These are phyloP conservation scores for Triticum monococcum DNA, from an alignment of 176 grass and related monocot genomes.

Conservation along the genomic window DNA sequence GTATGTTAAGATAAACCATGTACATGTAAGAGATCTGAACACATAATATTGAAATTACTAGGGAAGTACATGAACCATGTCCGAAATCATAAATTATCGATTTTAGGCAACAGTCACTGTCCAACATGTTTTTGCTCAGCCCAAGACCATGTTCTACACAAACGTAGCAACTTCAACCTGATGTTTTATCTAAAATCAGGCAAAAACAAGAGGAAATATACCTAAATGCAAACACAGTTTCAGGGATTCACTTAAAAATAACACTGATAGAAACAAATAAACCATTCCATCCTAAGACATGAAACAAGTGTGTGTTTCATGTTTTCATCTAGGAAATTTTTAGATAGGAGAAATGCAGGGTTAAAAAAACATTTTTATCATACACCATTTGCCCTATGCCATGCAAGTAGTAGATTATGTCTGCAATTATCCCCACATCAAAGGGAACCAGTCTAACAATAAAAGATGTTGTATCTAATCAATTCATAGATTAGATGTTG, in stretches of 20 bases:
- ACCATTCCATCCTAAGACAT: neutral
- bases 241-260: neutral
- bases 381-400: neutral
- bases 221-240: neutral
- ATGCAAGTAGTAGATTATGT: neutral
- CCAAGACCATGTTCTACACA: slow-evolving; percentile 4
- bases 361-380: neutral
- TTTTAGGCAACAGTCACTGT: neutral
- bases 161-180: neutral
- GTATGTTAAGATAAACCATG: slow-evolving; percentile 14
- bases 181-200: neutral
- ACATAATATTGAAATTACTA: neutral
- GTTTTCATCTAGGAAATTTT: no score
- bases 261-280: neutral
- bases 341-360: neutral
- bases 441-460: neutral
- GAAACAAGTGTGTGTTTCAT: neutral
- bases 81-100: neutral
- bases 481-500: neutral
- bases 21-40: slow-evolving; percentile 8
- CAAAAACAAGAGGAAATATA: neutral
- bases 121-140: neutral
- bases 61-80: neutral
- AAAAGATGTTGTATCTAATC: neutral
- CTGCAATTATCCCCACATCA: neutral